Conservation (phyloP, 257 asterid genomes). For the Solanum piurae region DNA sequence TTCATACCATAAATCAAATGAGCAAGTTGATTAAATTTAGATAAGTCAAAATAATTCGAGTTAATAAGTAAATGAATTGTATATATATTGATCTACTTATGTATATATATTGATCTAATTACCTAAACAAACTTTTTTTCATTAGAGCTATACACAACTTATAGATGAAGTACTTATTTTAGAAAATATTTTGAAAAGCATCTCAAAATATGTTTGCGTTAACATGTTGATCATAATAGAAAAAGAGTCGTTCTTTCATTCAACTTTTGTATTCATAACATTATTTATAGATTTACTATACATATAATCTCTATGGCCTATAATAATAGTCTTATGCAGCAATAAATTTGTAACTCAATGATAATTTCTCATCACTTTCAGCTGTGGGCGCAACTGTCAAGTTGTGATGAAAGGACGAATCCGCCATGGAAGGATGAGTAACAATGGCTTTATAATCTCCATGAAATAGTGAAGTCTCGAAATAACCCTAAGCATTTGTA, state of each 20-base stretch:
- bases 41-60: no score
- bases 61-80: no score
- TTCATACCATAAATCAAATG: no score
- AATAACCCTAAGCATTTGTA: constrained; percentile 26
- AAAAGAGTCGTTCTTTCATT: background rate
- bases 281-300: background rate
- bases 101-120: no score
- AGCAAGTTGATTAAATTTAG: no score
- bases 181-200: background rate
- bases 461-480: constrained; percentile 26
- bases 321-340: background rate
- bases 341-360: background rate
- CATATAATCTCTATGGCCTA: background rate
- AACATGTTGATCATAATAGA: background rate
- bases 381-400: constrained; percentile 1
- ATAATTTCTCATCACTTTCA: background rate
- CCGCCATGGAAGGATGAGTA: constrained; percentile 15
- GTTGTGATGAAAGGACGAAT: background rate
- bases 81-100: no score
- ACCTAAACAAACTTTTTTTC: no score
- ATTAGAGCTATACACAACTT: background rate
- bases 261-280: background rate
- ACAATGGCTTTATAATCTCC: constrained; percentile 39
- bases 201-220: background rate
- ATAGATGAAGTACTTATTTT: background rate